Evolutionary conservation across 1,139 yeast genomes (phyloP).

Genomic region (Saccharomyces uvarum): DNA sequence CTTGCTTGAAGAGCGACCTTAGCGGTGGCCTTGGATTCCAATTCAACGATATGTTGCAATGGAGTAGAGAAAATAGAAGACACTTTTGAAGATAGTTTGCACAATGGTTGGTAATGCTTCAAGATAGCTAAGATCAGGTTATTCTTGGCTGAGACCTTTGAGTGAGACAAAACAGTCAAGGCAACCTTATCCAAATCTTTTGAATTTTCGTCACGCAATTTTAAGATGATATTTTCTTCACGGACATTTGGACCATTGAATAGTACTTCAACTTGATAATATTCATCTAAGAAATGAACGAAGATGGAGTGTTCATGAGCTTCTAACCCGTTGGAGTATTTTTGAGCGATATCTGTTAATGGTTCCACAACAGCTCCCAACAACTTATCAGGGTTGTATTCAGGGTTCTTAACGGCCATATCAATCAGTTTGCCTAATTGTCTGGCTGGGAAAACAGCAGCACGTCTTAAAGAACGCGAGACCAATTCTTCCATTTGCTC

Average conservation of each 20-base stretch:
- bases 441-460: slow-evolving; percentile 89
- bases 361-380: slow-evolving; percentile 63
- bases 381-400: slow-evolving; percentile 42
- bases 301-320: slow-evolving; percentile 79
- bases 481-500: slow-evolving; percentile 55
- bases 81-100: slow-evolving; percentile 59
- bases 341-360: slow-evolving; percentile 57
- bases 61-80: slow-evolving; percentile 65
- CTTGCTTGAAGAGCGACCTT: slow-evolving; percentile 95
- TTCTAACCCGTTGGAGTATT: slow-evolving; percentile 66
- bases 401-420: slow-evolving; percentile 32
- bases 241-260: slow-evolving; percentile 70
- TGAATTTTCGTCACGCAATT: slow-evolving; percentile 80
- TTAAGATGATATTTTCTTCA: slow-evolving; percentile 80
- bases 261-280: slow-evolving; percentile 66
- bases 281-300: slow-evolving; percentile 60
- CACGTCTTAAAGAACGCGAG: slow-evolving; percentile 59
- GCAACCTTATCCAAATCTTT: slow-evolving; percentile 69
- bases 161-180: slow-evolving; percentile 70
- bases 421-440: slow-evolving; percentile 52
- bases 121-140: slow-evolving; percentile 80
- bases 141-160: slow-evolving; percentile 89
- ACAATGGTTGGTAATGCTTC: slow-evolving; percentile 67
- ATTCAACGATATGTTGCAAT: slow-evolving; percentile 71
- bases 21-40: slow-evolving; percentile 83